These are phyloP conservation scores for Artemisia tridentata DNA, from an alignment of 129 eudicot genomes.

Conservation along the genomic window DNA sequence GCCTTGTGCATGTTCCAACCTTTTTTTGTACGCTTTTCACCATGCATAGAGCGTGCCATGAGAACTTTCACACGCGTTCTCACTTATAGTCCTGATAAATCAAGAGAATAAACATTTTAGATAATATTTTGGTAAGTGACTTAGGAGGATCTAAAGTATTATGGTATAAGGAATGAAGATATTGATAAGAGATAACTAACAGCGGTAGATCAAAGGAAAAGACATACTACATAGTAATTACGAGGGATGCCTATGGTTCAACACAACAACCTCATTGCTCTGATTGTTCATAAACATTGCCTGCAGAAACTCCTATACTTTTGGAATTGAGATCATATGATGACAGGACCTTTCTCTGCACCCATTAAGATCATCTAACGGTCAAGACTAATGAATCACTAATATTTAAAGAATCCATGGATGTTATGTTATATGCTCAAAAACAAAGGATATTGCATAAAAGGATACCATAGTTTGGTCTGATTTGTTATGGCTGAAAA, in stretches of 20 bases:
- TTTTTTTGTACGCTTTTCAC: constrained; percentile 16
- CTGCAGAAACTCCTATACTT: constrained; percentile 52
- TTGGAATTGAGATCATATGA: constrained; percentile 57
- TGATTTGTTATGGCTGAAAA: no score
- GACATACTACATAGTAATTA: constrained; percentile 46
- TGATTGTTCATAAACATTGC: constrained; percentile 46
- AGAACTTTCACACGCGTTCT: constrained; percentile 26
- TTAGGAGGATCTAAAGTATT: neutral
- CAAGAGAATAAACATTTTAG: neutral
- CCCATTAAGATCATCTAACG: constrained; percentile 39
- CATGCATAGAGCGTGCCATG: constrained; percentile 12
- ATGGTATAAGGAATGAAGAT: constrained; percentile 10
- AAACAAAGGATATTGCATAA: no score
- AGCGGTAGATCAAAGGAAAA: constrained; percentile 23
- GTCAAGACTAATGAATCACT: constrained; percentile 35
- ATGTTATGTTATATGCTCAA: constrained; percentile 23
- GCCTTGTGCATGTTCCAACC: constrained; percentile 11
- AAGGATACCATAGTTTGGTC: no score
- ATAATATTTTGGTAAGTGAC: neutral
- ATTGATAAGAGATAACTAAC: neutral
- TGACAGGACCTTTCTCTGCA: constrained; percentile 81
- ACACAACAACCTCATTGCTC: constrained; percentile 50
- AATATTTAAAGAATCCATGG: constrained; percentile 23
- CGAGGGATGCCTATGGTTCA: constrained; percentile 37
- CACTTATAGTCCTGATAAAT: constrained; percentile 38